Evolutionary conservation across 2,329 filamentous ascomycete genomes (phyloP), one percentile per base, ranked within the genome.

Genomic region (Aspergillus pseudotamarii): DNA sequence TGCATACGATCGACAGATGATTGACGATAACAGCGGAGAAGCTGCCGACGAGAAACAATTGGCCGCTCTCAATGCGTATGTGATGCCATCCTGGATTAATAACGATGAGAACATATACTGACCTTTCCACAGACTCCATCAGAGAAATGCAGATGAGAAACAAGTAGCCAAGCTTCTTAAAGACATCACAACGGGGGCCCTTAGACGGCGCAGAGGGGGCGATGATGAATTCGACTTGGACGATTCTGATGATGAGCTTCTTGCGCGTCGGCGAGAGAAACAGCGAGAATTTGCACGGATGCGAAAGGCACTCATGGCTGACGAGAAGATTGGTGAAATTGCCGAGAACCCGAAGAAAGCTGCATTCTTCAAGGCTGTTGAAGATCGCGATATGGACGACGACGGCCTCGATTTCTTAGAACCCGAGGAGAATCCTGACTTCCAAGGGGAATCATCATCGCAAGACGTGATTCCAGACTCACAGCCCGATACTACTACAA

Each of bases 241-340:
- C 6, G 95, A 98, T 75, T 94, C 92, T 2, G 94, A 97, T 68
- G 94, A 97, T 69, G 93, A 91, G 66, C 75, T 72, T 14, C 88
- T 90, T 21, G 91, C 94, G 34, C 87, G 88, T 51, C 88, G 91
- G 53, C 88, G 92, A 57, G 88, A 91, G 82, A 97, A 96, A 82
- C 90, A 93, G 58, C 86, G 89, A 45, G 92, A 97, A 73, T 96
- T 96, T 77, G 91, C 91, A 41, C 92, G 92, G 79, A 96, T 97
- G 91, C 91, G 93, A 61, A 93, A 93, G 76, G 91, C 94, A 8
- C 84, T 99, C 10, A 86, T 97, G 54, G 85, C 91, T 28, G 94
- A 98, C 72, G 94, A 97, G 76, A 92, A 93, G 43, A 88, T 99
- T 70, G 92, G 91, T 74, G 94, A 94, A 77, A 92, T 98, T 66